phyloP scores from a whole-genome alignment of 208 protist genomes.

The Leishmania tarentolae region DNA sequence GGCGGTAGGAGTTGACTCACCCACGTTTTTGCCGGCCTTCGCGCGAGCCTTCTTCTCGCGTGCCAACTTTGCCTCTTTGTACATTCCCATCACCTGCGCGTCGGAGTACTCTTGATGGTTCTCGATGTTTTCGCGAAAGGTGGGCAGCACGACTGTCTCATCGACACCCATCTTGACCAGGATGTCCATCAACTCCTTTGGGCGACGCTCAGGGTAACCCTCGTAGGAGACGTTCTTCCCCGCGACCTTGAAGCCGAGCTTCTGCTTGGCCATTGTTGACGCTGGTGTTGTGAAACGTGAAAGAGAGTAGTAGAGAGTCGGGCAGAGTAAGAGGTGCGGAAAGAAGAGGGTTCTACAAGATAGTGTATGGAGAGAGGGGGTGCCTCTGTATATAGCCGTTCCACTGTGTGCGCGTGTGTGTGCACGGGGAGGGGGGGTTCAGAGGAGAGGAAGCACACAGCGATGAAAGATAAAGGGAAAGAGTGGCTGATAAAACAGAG shows the following conservation, averaged over 20 bases:
- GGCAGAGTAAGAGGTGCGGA: background rate
- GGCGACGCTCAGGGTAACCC: constrained; percentile 55
- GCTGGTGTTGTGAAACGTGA: background rate
- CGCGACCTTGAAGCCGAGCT: constrained; percentile 65
- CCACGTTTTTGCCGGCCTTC: background rate
- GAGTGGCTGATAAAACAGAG: background rate
- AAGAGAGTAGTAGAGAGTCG: constrained; percentile 7
- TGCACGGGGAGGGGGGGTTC: background rate
- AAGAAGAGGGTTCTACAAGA: background rate
- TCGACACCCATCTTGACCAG: constrained; percentile 69
- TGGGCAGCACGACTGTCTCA: constrained; percentile 42
- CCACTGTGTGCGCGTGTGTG: background rate
- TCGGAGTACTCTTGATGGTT: constrained; percentile 47
- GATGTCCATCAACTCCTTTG: constrained; percentile 83
- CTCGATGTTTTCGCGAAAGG: constrained; percentile 79
- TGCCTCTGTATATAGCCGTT: constrained; percentile 3
- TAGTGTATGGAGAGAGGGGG: background rate
- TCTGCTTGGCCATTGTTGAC: constrained; percentile 68
- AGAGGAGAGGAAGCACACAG: constrained; percentile 1
- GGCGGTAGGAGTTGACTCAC: background rate
- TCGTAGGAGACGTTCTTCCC: constrained; percentile 75
- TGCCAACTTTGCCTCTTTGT: constrained; percentile 36
- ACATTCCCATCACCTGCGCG: constrained; percentile 55
- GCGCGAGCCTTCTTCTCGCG: constrained; percentile 49
- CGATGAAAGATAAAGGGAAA: background rate